Conservation (phyloP, 257 asterid species). For the Nicotiana sylvestris region DNA sequence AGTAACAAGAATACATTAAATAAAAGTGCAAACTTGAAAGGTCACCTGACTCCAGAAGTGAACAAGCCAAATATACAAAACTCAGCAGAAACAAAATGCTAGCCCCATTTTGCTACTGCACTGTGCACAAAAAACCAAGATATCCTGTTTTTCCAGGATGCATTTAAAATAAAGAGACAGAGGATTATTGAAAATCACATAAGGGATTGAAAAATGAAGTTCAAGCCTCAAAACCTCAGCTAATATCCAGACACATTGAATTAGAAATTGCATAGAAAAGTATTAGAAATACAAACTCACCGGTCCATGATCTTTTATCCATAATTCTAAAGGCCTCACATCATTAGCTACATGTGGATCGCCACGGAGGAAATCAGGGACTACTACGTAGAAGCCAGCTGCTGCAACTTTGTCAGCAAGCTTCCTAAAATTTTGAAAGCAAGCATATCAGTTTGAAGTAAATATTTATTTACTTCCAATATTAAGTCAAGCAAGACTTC, state of each 20-base stretch:
- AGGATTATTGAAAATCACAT: background rate
- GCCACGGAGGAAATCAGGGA: slow-evolving; percentile 56
- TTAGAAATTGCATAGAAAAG: background rate
- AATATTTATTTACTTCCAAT: background rate
- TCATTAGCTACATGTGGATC: slow-evolving; percentile 34
- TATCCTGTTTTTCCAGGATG: background rate
- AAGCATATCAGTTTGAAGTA: background rate
- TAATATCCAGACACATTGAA: background rate
- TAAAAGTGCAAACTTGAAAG: background rate
- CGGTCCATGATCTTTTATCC: slow-evolving; percentile 59
- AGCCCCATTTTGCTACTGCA: background rate
- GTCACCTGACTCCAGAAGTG: background rate
- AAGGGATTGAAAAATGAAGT: background rate
- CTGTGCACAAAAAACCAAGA: background rate
- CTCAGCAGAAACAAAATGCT: background rate
- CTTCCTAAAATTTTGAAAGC: slow-evolving; percentile 31
- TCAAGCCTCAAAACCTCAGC: background rate
- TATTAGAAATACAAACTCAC: slow-evolving; percentile 29
- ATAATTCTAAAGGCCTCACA: slow-evolving; percentile 22
- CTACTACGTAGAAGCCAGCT: slow-evolving; percentile 55
- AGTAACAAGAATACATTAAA: background rate
- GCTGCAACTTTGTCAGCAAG: slow-evolving; percentile 64
- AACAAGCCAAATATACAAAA: background rate
- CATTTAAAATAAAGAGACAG: background rate
- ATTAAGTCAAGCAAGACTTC: background rate